phyloP scores from a whole-genome alignment of 1,139 yeast species.

The Hyphopichia burtonii region DNA sequence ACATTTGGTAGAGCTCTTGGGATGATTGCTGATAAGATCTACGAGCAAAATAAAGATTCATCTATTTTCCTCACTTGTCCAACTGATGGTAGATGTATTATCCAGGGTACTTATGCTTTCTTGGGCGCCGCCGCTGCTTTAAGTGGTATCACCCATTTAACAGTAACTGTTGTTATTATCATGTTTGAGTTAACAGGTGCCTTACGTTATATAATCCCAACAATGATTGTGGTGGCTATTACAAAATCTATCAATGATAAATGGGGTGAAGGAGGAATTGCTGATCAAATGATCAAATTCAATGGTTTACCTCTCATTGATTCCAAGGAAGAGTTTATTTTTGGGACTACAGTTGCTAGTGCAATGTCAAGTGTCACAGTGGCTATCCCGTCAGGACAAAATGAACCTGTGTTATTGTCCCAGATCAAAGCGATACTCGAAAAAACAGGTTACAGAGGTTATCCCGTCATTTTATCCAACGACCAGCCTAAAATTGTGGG shows the following conservation, averaged over 20 bases:
- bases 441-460: constrained; percentile 48
- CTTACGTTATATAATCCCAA: constrained; percentile 81
- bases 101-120: constrained; percentile 93
- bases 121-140: constrained; percentile 97
- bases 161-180: constrained; percentile 89
- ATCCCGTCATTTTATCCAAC: constrained; percentile 50
- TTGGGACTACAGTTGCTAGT: constrained; percentile 53
- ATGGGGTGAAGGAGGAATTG: constrained; percentile 84
- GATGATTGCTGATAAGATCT: constrained; percentile 58
- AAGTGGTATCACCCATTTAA: constrained; percentile 89
- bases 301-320: constrained; percentile 89
- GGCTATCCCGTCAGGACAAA: constrained; percentile 43
- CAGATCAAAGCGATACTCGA: constrained; percentile 38
- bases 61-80: constrained; percentile 50
- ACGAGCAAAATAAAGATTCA: constrained; percentile 41
- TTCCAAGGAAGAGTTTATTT: constrained; percentile 62
- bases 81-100: constrained; percentile 54
- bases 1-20: constrained; percentile 89
- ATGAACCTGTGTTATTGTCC: constrained; percentile 27
- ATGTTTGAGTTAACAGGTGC: constrained; percentile 98
- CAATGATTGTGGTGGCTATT: constrained; percentile 94
- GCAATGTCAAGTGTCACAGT: constrained; percentile 66
- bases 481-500: constrained; percentile 34
- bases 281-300: constrained; percentile 89
- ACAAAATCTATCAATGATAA: constrained; percentile 75